Percentiles rank a stretch among this genome's conserved stretches.
These are phyloP conservation scores for Xylaria cubensis DNA, from an alignment of 495 filamentous ascomycete species.

Conservation along the genomic window DNA sequence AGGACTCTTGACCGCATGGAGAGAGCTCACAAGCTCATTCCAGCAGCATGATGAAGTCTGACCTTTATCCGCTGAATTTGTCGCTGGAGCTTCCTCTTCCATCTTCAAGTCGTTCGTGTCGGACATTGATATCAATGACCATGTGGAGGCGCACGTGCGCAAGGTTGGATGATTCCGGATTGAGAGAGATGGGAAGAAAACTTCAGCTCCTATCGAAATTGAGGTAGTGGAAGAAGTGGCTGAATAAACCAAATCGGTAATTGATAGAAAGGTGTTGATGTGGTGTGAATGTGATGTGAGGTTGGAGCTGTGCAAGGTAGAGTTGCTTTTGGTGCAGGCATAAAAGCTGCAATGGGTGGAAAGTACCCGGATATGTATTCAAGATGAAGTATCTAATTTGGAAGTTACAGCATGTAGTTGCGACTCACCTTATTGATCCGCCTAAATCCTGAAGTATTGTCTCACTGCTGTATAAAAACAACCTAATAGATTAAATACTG, in stretches of 20 bases:
- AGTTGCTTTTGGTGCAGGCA: not conserved
- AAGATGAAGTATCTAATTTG: too few relatives aligned
- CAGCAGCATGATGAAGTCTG: not conserved
- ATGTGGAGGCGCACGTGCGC: not conserved
- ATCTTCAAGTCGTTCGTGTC: not conserved
- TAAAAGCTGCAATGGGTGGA: not conserved
- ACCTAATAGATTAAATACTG: too few relatives aligned
- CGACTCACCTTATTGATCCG: too few relatives aligned
- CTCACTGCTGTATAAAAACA: too few relatives aligned
- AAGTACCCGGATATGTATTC: too few relatives aligned
- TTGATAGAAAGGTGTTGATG: too few relatives aligned
- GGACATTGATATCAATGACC: not conserved
- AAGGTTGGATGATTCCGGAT: not conserved
- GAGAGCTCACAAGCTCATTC: not conserved
- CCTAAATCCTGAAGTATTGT: too few relatives aligned
- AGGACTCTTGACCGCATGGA: not conserved
- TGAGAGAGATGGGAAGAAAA: not conserved
- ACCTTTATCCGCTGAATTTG: not conserved
- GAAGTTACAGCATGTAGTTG: too few relatives aligned
- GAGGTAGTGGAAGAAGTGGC: not conserved
- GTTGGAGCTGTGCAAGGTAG: too few relatives aligned
- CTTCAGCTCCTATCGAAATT: not conserved
- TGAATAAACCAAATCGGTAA: not conserved
- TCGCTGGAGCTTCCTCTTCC: not conserved
- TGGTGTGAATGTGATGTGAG: too few relatives aligned